A percentile compares a stretch with the other conserved stretches of the same genome.
Conservation (phyloP, 352 stramenopile species). For the Vaucheria bursata region DNA sequence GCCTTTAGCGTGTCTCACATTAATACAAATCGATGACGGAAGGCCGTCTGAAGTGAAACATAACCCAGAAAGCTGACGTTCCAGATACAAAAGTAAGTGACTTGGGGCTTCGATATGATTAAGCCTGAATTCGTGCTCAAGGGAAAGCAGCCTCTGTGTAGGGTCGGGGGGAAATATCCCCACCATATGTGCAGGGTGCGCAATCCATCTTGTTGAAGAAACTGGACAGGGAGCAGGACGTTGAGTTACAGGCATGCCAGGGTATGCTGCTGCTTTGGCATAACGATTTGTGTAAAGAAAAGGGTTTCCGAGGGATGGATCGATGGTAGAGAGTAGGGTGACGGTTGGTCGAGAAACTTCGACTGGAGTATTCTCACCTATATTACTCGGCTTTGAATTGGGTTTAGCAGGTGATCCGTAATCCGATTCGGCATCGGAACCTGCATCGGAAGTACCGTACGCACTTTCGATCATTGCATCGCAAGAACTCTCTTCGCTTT, state of each 20-base stretch:
- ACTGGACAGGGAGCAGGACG: conserved; percentile 6
- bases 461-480: too few species aligned
- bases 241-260: conserved; percentile 12
- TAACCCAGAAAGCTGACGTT: conserved; percentile 13
- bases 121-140: neutral
- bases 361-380: too few species aligned
- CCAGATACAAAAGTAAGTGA: conserved; percentile 12
- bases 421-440: too few species aligned
- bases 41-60: conserved; percentile 11
- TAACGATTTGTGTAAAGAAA: conserved; percentile 27
- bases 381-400: too few species aligned
- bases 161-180: conserved; percentile 7
- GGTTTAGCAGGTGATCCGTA: too few species aligned
- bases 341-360: too few species aligned
- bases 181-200: neutral
- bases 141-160: neutral
- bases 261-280: conserved; percentile 7
- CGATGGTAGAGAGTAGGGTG: neutral
- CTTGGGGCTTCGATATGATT: conserved; percentile 14
- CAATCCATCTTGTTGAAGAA: conserved; percentile 8
- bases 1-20: conserved; percentile 10
- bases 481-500: too few species aligned
- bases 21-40: neutral
- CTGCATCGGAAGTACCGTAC: too few species aligned
- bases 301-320: conserved; percentile 12